Evolutionary conservation across 306 rosid genomes (phyloP), one percentile per base, ranked within the genome.

Genomic region (Citrullus mucosospermus): DNA sequence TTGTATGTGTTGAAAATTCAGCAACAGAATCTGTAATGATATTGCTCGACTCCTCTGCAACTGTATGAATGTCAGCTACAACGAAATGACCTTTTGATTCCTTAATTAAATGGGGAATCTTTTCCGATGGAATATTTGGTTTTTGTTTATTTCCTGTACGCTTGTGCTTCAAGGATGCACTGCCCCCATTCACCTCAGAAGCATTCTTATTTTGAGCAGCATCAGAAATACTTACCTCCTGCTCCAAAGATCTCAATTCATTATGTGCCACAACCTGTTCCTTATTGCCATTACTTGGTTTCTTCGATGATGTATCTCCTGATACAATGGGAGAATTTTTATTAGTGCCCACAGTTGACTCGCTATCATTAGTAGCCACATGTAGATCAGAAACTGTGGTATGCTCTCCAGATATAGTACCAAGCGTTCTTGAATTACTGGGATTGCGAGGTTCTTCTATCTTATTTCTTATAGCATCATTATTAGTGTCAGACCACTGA

Each of bases 91-190:
- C 77, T 75, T 85, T 87, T 30, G 81, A 74, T 65, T 86, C 78
- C 79, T 84, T 82, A 43, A 67, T 38, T 13, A 56, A 71, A 43
- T 81, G 44, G 61, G 82, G 80, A 75, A 70, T 65, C 80, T 80
- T 88, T 51, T 88, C 93, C 5, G 50, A 75, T 54, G 80, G 82
- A 84, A 78, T 80, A 84, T 38, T 80, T 80, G 87, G 96, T 88
- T 86, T 90, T 71, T 90, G 93, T 78, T 87, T 92, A 83, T 82
- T 79, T 80, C 86, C 83, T 60, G 76, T 60, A 77, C 84, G 90
- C 86, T 83, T 94, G 66, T 83, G 96, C 91, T 87, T 92, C 22
- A 87, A 79, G 89, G 84, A 34, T 80, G 79, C 54, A 80, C 81
- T 80, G 65, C 81, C 92, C 61, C 81, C 92, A 68, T 70, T 90